Percentiles rank a stretch among this genome's conserved stretches.
phyloP scores from a whole-genome alignment of 371 early-diverging fungal genomes.

The Smittium mucronatum region DNA sequence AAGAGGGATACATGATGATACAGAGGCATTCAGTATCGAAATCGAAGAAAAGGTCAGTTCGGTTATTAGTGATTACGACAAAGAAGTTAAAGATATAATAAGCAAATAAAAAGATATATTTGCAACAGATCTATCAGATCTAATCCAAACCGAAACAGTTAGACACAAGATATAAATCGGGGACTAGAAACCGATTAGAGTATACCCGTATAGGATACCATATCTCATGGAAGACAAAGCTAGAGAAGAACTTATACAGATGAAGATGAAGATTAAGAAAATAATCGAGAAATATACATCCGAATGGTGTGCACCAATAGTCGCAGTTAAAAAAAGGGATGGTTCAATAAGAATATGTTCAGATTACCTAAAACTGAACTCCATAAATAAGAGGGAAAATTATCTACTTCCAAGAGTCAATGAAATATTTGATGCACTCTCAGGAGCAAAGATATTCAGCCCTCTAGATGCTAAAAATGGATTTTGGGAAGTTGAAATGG shows the following conservation, averaged over 20 bases:
- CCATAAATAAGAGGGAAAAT: slow-evolving; percentile 24
- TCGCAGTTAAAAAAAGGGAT: slow-evolving; percentile 37
- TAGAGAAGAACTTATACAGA: too few species aligned
- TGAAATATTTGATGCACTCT: slow-evolving; percentile 25
- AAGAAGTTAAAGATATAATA: neutral
- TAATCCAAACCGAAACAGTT: too few species aligned
- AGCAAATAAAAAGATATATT: neutral
- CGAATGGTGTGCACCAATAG: slow-evolving; percentile 10
- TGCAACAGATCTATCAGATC: too few species aligned
- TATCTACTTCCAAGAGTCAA: slow-evolving; percentile 27
- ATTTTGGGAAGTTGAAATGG: neutral
- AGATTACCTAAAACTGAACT: slow-evolving; percentile 39
- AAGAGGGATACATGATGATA: neutral
- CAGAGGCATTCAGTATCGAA: neutral
- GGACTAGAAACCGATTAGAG: too few species aligned
- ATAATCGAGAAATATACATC: neutral
- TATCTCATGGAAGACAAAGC: too few species aligned
- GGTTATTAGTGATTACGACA: neutral
- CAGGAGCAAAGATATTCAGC: slow-evolving; percentile 1
- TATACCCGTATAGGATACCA: too few species aligned
- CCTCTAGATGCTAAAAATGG: slow-evolving; percentile 6
- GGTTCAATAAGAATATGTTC: slow-evolving; percentile 33
- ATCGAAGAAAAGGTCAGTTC: neutral
- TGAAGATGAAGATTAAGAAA: neutral
- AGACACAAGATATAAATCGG: too few species aligned